These are phyloP conservation scores for Globisporangium solare DNA, from an alignment of 352 stramenopile species.

Conservation along the genomic window DNA sequence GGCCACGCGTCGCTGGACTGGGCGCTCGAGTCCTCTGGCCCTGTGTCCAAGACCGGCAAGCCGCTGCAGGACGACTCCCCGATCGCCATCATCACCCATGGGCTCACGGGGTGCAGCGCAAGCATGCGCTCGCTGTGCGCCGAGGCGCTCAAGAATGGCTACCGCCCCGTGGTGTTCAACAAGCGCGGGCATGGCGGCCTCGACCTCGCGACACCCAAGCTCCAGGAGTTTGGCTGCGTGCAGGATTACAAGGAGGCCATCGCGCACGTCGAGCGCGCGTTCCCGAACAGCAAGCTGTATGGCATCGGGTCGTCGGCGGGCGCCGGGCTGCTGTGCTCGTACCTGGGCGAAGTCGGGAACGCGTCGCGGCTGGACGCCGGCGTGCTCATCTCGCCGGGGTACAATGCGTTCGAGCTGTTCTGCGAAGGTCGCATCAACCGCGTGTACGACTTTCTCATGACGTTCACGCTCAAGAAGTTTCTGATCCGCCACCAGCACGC, in stretches of 20 bases:
- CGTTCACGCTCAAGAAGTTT: slow-evolving; percentile 65
- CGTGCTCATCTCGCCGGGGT: slow-evolving; percentile 71
- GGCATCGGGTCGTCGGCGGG: slow-evolving; percentile 74
- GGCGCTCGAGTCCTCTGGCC: slow-evolving; percentile 34
- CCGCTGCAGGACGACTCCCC: slow-evolving; percentile 25
- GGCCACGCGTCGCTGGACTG: slow-evolving; percentile 70
- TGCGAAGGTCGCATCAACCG: slow-evolving; percentile 55
- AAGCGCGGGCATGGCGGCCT: slow-evolving; percentile 75
- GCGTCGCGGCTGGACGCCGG: slow-evolving; percentile 45
- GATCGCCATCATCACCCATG: slow-evolving; percentile 64
- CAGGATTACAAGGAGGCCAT: slow-evolving; percentile 56
- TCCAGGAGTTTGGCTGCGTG: slow-evolving; percentile 71
- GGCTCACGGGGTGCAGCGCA: slow-evolving; percentile 59
- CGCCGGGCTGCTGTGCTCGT: slow-evolving; percentile 64
- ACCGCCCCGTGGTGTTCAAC: slow-evolving; percentile 81
- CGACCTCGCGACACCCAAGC: slow-evolving; percentile 50
- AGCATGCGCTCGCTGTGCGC: slow-evolving; percentile 63
- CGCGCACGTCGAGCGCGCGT: slow-evolving; percentile 36
- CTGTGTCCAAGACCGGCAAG: background rate
- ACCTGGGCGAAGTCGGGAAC: slow-evolving; percentile 58
- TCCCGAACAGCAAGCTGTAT: slow-evolving; percentile 44
- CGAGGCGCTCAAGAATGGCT: slow-evolving; percentile 51
- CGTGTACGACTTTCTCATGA: slow-evolving; percentile 80
- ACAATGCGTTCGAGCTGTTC: slow-evolving; percentile 76
- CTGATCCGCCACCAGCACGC: slow-evolving; percentile 43